Conservation (phyloP, 768 basidiomycete genomes). For the Gloeopeniophorella convolvens region DNA sequence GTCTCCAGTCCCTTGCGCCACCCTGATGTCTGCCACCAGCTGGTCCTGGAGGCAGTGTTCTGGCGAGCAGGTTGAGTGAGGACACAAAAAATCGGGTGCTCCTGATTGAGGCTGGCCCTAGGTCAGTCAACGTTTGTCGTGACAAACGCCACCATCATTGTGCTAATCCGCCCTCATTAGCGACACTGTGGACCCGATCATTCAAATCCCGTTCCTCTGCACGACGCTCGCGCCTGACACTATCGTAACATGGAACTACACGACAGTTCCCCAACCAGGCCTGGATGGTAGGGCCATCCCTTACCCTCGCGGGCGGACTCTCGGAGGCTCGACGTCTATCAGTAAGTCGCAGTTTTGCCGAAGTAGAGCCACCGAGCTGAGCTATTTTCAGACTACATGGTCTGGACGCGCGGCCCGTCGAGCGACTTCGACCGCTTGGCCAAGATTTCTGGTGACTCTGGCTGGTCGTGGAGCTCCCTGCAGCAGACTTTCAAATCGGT, state of each 20-base stretch:
- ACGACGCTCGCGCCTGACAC: constrained; percentile 1
- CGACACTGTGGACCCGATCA: neutral
- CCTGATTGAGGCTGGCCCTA: constrained; percentile 20
- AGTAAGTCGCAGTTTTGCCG: constrained; percentile 11
- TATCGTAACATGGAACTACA: constrained; percentile 21
- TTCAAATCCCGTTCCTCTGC: constrained; percentile 1
- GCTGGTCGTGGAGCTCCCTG: constrained; percentile 22
- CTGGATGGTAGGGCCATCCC: constrained; percentile 7
- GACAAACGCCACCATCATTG: too few relatives aligned
- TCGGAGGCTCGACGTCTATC: constrained; percentile 20
- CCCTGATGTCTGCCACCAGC: neutral
- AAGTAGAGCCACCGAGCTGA: neutral
- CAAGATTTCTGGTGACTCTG: constrained; percentile 10
- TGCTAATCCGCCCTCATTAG: neutral
- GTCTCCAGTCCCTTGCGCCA: neutral
- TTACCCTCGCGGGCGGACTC: constrained; percentile 19
- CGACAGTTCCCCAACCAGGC: constrained; percentile 17
- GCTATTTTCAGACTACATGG: constrained; percentile 1
- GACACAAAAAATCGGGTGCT: constrained; percentile 11
- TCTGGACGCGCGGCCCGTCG: constrained; percentile 18
- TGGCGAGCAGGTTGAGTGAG: constrained; percentile 19
- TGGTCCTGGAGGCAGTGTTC: constrained; percentile 18
- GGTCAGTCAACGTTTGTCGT: constrained; percentile 22
- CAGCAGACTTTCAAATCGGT: constrained; percentile 1
- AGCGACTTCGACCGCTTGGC: constrained; percentile 22